These are phyloP conservation scores for Plasmopara muralis DNA, from an alignment of 352 stramenopile genomes.

Conservation along the genomic window DNA sequence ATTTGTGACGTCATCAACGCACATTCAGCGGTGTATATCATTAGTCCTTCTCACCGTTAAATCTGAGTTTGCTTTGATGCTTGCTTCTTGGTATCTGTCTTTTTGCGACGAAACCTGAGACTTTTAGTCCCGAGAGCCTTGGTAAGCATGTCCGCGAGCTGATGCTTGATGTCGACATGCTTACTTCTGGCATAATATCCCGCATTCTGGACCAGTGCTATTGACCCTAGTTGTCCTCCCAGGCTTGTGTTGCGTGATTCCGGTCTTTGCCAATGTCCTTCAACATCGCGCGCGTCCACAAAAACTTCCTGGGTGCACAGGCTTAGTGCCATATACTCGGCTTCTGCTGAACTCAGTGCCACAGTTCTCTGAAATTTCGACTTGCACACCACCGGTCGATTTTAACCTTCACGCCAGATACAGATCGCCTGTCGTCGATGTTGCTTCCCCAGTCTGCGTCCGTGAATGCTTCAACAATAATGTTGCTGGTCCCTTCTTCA, in stretches of 20 bases:
- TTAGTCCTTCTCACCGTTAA: too few species aligned
- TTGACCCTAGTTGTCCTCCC: too few species aligned
- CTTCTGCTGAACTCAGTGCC: conserved; percentile 6
- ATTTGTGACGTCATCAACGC: too few species aligned
- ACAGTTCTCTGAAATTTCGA: conserved; percentile 7
- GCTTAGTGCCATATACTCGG: conserved; percentile 14
- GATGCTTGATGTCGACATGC: neutral
- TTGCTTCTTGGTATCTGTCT: too few species aligned
- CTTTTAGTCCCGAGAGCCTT: neutral
- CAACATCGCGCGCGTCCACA: neutral
- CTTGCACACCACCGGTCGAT: conserved; percentile 14
- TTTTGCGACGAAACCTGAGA: too few species aligned
- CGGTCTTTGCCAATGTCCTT: conserved; percentile 4
- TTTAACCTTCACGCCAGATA: conserved; percentile 3
- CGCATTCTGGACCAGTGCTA: neutral
- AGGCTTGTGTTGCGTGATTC: neutral
- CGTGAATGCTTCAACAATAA: neutral
- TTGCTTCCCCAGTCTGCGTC: neutral
- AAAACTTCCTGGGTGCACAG: conserved; percentile 10
- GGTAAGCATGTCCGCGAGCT: neutral
- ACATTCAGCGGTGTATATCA: too few species aligned
- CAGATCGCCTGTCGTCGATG: neutral
- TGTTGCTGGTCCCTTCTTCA: neutral
- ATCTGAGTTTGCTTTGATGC: too few species aligned
- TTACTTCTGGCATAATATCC: neutral